Percentiles rank a stretch among this genome's conserved stretches.
Conservation (phyloP, 768 basidiomycete genomes). For the Tephrocybe rancida region DNA sequence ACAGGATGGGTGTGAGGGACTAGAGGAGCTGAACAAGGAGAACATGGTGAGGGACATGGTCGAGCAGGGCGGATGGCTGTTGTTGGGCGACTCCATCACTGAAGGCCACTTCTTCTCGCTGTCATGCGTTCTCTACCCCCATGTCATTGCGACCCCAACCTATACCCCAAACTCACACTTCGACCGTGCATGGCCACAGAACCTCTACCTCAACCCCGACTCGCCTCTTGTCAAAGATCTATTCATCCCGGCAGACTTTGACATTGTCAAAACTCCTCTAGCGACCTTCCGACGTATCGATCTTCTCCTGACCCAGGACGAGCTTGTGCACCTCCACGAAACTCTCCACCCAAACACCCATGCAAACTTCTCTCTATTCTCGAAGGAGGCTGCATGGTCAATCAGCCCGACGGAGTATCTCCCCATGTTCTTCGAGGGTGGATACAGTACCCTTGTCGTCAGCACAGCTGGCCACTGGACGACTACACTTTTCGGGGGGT, state of each 20-base stretch:
- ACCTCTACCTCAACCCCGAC: constrained; percentile 58
- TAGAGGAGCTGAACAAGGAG: constrained; percentile 41
- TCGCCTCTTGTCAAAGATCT: constrained; percentile 45
- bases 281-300: constrained; percentile 69
- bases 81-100: constrained; percentile 70
- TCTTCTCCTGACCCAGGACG: constrained; percentile 50
- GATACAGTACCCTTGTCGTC: constrained; percentile 64
- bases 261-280: constrained; percentile 59
- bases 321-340: constrained; percentile 49
- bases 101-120: constrained; percentile 78
- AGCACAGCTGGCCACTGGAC: constrained; percentile 77
- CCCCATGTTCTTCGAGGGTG: constrained; percentile 46
- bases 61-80: constrained; percentile 70
- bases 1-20: constrained; percentile 35
- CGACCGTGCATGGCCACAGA: constrained; percentile 68
- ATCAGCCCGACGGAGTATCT: constrained; percentile 56
- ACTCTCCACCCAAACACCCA: constrained; percentile 30
- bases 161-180: constrained; percentile 55
- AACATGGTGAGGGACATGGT: constrained; percentile 59
- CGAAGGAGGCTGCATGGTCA: constrained; percentile 57
- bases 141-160: constrained; percentile 66
- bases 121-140: constrained; percentile 66
- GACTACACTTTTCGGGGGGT: constrained; percentile 48
- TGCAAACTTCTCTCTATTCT: constrained; percentile 47
- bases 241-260: constrained; percentile 51